Evolutionary conservation across 345 rosid genomes (phyloP), one percentile per base, ranked within the genome.

Genomic region (Populus ilicifolia): DNA sequence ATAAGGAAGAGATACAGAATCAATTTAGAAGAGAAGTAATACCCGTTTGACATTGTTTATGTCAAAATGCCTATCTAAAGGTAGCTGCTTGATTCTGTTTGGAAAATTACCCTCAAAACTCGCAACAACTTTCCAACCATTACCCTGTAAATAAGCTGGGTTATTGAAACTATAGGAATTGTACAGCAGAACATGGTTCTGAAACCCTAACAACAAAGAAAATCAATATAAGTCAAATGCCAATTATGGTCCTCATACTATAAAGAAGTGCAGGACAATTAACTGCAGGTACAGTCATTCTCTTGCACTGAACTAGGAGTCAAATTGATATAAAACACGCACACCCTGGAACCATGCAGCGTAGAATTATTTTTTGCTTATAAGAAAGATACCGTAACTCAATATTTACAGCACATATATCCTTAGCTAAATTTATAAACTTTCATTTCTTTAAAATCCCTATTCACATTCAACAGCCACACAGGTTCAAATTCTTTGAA

Each of bases 101-200:
- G 99, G 99, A 67, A 96, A 94, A 86, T 83, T 94, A 14, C 98
- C 99, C 86, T 96, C 99, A 83, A 96, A 96, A 85, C 97, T 91
- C 38, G 97, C 93, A 83, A 96, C 99, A 85, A 96, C 87, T 84
- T 93, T 96, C 98, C 97, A 96, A 77, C 99, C 99, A 86, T 88
- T 90, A 80, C 99, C 99, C 99, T 96, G 86, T 81, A 86, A 76
- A 74, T 27, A 52, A 79, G 75, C 66, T 62, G 70, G 25, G 67
- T 78, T 65, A 72, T 39, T 48, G 16, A 27, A 25, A 63, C 20
- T 56, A 46, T 33, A 44, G 21, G 33, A 20, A 52, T 59, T 61
- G 72, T 39, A 38, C 27, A 78, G 70, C 66, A 52, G 43, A 67
- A 46, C 13, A 52, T 71, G 64, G 64, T 6, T 3, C n/a, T 21